Percentiles rank a stretch among this genome's conserved stretches.
Conservation (phyloP, 2,329 filamentous ascomycete species). For the Achaetomium macrosporum region DNA sequence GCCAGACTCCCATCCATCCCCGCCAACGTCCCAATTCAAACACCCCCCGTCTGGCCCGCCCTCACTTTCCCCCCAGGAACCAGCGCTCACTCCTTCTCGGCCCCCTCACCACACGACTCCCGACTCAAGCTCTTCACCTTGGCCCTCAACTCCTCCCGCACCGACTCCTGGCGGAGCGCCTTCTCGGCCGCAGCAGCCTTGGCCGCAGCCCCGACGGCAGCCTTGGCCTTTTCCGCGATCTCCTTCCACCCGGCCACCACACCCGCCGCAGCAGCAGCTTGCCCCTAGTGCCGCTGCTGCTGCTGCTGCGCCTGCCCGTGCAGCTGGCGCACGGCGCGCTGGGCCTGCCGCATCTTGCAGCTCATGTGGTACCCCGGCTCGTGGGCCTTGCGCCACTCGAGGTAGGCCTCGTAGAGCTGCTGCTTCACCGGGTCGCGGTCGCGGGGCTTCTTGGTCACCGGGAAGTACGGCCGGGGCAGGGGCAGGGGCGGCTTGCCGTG, state of each 20-base stretch:
- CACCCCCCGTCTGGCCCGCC: too few relatives aligned
- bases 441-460: conserved; percentile 34
- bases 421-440: conserved; percentile 37
- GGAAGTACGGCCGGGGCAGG: conserved; percentile 20
- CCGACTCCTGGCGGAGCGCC: conserved; percentile 9
- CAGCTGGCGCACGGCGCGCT: conserved; percentile 23
- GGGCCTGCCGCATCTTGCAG: conserved; percentile 41
- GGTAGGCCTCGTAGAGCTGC: conserved; percentile 42
- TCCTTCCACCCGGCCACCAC: conserved; percentile 16
- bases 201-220: conserved; percentile 16
- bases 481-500: conserved; percentile 11
- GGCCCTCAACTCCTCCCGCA: conserved; percentile 17
- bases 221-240: conserved; percentile 22
- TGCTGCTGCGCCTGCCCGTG: conserved; percentile 9
- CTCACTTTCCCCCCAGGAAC: not conserved
- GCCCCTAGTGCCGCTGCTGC: conserved; percentile 3
- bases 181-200: conserved; percentile 17
- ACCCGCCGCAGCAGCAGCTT: not conserved
- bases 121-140: conserved; percentile 16
- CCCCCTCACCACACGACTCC: not conserved
- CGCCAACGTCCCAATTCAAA: too few relatives aligned
- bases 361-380: conserved; percentile 43
- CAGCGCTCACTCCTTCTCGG: not conserved
- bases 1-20: too few relatives aligned
- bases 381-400: conserved; percentile 44